These are phyloP conservation scores for Hirsutella rhossiliensis DNA, from an alignment of 2,329 filamentous ascomycete genomes.

Conservation along the genomic window DNA sequence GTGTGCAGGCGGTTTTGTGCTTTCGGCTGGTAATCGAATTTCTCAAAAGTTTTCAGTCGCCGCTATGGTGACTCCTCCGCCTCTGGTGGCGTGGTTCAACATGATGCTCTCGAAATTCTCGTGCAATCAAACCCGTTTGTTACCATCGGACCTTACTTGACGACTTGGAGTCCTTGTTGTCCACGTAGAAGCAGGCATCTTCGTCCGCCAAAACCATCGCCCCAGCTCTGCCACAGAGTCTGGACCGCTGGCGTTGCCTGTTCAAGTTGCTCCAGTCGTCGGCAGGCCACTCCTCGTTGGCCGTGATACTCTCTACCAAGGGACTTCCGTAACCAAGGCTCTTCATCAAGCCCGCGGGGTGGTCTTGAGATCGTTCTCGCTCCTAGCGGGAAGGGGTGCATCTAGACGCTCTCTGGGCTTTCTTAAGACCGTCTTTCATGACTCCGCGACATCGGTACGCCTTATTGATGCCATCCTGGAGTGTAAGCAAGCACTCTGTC, in stretches of 20 bases:
- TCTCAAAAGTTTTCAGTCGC: no score
- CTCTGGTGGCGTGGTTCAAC: no score
- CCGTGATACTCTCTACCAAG: conserved; percentile 6
- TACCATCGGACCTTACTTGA: no score
- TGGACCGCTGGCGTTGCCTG: neutral
- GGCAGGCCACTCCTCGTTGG: conserved; percentile 8
- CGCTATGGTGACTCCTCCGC: no score
- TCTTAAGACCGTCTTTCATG: neutral
- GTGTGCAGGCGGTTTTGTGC: no score
- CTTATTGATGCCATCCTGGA: neutral
- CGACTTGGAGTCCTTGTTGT: no score
- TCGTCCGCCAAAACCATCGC: no score
- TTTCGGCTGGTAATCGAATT: no score
- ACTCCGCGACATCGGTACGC: neutral
- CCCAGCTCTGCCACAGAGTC: neutral
- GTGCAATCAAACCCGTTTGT: no score
- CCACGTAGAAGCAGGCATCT: no score
- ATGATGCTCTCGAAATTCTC: no score
- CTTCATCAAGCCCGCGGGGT: conserved; percentile 6
- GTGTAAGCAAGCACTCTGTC: neutral
- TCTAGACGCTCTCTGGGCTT: neutral
- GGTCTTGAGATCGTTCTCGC: neutral
- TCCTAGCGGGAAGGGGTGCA: conserved; percentile 1
- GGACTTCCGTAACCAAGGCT: conserved; percentile 12
- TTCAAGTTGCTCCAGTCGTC: conserved; percentile 5